These are phyloP conservation scores for Penicillium verhagenii DNA, from an alignment of 495 filamentous ascomycete species.

Conservation along the genomic window DNA sequence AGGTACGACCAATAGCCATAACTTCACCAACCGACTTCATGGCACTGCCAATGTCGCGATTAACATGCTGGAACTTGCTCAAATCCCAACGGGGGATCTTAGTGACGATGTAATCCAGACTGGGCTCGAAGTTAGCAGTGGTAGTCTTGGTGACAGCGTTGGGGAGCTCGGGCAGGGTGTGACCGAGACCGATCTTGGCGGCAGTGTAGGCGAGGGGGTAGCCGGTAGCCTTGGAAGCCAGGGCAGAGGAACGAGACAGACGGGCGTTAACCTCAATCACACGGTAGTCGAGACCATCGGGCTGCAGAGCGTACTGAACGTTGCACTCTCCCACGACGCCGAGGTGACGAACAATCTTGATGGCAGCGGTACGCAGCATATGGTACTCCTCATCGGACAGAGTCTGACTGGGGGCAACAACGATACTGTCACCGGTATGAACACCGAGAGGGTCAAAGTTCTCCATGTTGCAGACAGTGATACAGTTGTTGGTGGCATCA, in stretches of 20 bases:
- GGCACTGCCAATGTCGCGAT: slow-evolving; percentile 92
- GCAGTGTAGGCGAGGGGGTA: slow-evolving; percentile 96
- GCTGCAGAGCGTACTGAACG: slow-evolving; percentile 95
- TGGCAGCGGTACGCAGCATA: slow-evolving; percentile 94
- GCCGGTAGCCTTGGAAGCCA: slow-evolving; percentile 95
- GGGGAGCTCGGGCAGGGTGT: slow-evolving; percentile 90
- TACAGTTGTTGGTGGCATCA: slow-evolving; percentile 93
- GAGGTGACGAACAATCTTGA: slow-evolving; percentile 94
- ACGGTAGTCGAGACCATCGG: slow-evolving; percentile 91
- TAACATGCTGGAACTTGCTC: slow-evolving; percentile 97
- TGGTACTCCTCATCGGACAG: slow-evolving; percentile 97
- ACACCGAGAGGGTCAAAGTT: slow-evolving; percentile 97
- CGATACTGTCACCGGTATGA: slow-evolving; percentile 96
- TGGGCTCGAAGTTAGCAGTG: slow-evolving; percentile 97
- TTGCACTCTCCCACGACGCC: slow-evolving; percentile 98
- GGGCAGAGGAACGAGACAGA: slow-evolving; percentile 88
- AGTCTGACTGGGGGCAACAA: slow-evolving; percentile 93
- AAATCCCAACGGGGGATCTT: slow-evolving; percentile 98
- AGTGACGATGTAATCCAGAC: slow-evolving; percentile 94
- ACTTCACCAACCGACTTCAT: slow-evolving; percentile 99
- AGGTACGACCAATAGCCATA: slow-evolving; percentile 97
- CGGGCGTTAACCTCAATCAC: slow-evolving; percentile 98
- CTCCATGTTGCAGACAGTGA: slow-evolving; percentile 99
- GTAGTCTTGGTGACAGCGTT: slow-evolving; percentile 98
- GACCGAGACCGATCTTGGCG: slow-evolving; percentile 93